phyloP scores from a whole-genome alignment of 2,329 filamentous ascomycete species.

The Aulographum hederae region DNA sequence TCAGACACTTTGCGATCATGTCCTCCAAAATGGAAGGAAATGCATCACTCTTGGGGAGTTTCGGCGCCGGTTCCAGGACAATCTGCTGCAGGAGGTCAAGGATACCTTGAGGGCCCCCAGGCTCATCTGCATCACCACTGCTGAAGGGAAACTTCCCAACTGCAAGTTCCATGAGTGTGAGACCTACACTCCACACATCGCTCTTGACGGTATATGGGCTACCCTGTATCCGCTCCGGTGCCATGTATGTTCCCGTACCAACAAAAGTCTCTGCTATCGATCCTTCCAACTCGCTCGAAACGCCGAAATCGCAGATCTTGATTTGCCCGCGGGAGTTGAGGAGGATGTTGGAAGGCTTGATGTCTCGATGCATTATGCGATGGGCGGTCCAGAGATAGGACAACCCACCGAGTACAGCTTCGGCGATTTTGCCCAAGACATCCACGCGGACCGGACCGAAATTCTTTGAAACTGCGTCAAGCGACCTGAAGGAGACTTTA shows the following conservation, averaged over 20 bases:
- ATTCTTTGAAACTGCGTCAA: slow-evolving; percentile 84
- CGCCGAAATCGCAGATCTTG: slow-evolving; percentile 96
- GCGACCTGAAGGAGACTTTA: slow-evolving; percentile 50
- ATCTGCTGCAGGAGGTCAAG: slow-evolving; percentile 93
- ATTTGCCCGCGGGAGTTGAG: slow-evolving; percentile 89
- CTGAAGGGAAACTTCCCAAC: slow-evolving; percentile 96
- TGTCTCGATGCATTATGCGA: slow-evolving; percentile 97
- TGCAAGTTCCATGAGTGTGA: slow-evolving; percentile 90
- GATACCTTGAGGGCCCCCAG: slow-evolving; percentile 70
- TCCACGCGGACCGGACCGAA: slow-evolving; percentile 93
- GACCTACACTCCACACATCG: slow-evolving; percentile 94
- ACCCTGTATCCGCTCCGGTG: slow-evolving; percentile 90
- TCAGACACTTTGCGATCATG: slow-evolving; percentile 90
- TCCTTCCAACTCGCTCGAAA: slow-evolving; percentile 95
- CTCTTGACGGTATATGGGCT: slow-evolving; percentile 96
- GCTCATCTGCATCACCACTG: slow-evolving; percentile 52
- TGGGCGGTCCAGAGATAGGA: slow-evolving; percentile 91
- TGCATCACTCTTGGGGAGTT: slow-evolving; percentile 87
- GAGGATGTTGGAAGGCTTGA: slow-evolving; percentile 94
- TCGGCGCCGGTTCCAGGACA: slow-evolving; percentile 87
- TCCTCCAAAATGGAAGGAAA: slow-evolving; percentile 91
- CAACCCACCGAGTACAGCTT: slow-evolving; percentile 81
- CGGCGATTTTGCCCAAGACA: slow-evolving; percentile 92
- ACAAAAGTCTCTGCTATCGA: slow-evolving; percentile 97
- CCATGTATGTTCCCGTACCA: slow-evolving; percentile 98